Evolutionary conservation across 2,329 filamentous ascomycete species (phyloP).

Genomic region (Arthroderma uncinatum): DNA sequence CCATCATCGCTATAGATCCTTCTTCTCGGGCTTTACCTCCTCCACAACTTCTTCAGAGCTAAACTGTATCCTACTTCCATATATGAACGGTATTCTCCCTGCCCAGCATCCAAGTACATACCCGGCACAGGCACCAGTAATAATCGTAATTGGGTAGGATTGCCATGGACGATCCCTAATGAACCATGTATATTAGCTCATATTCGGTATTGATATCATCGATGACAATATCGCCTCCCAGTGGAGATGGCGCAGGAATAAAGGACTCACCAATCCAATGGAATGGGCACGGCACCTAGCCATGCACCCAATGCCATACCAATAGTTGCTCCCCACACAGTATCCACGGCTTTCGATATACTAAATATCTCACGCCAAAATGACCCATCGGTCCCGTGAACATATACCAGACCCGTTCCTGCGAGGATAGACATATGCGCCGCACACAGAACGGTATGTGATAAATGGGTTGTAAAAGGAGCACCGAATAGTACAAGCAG

Average conservation of each 20-base stretch:
- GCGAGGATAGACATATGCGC: slow-evolving; percentile 71
- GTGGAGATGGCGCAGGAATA: background rate
- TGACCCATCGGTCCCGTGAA: slow-evolving; percentile 61
- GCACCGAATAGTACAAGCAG: slow-evolving; percentile 81
- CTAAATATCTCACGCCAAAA: slow-evolving; percentile 62
- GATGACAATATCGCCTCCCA: background rate
- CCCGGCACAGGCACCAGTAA: slow-evolving; percentile 71
- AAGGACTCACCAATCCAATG: slow-evolving; percentile 65
- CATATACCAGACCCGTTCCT: slow-evolving; percentile 71
- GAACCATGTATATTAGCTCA: background rate
- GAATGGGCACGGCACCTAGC: slow-evolving; percentile 90
- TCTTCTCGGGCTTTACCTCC: background rate
- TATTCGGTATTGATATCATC: background rate
- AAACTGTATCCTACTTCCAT: slow-evolving; percentile 29
- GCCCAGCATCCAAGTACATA: slow-evolving; percentile 50
- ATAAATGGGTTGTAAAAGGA: slow-evolving; percentile 68
- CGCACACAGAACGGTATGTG: slow-evolving; percentile 68
- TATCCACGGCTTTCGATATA: slow-evolving; percentile 63
- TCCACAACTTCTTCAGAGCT: slow-evolving; percentile 11
- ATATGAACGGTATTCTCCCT: slow-evolving; percentile 23
- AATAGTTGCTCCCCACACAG: slow-evolving; percentile 69
- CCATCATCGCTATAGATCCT: background rate
- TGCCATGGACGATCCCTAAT: slow-evolving; percentile 88
- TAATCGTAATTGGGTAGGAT: slow-evolving; percentile 87
- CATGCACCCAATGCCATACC: slow-evolving; percentile 74